A percentile compares a stretch with the other conserved stretches of the same genome.
These are phyloP conservation scores for Hymenoscyphus infarciens DNA, from an alignment of 2,329 filamentous ascomycete genomes.

Conservation along the genomic window DNA sequence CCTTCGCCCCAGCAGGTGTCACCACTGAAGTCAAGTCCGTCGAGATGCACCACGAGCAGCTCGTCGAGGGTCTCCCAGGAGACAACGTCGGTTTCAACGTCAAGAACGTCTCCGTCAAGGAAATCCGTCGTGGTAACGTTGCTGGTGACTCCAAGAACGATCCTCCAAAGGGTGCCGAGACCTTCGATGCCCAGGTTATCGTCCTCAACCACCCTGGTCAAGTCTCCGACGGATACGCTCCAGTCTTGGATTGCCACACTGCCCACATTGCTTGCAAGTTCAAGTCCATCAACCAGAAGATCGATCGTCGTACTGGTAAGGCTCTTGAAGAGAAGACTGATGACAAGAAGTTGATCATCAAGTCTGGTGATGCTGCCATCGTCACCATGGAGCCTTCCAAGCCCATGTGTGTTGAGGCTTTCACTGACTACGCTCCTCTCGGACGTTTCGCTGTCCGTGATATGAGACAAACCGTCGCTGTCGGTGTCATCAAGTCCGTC, in stretches of 20 bases:
- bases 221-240: slow-evolving; percentile 98
- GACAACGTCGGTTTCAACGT: slow-evolving; percentile 99
- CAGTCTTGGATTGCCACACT: slow-evolving; percentile 99
- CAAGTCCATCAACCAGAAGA: slow-evolving; percentile 98
- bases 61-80: slow-evolving; percentile 88
- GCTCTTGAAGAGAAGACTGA: slow-evolving; percentile 87
- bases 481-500: slow-evolving; percentile 92
- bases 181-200: slow-evolving; percentile 99
- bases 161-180: slow-evolving; percentile 81
- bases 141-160: slow-evolving; percentile 99
- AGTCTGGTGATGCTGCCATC: slow-evolving; percentile 99
- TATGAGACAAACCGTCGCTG: slow-evolving; percentile 64
- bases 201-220: slow-evolving; percentile 99
- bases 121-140: slow-evolving; percentile 99
- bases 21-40: slow-evolving; percentile 99
- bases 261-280: slow-evolving; percentile 99
- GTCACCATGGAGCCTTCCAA: slow-evolving; percentile 99
- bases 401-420: slow-evolving; percentile 99
- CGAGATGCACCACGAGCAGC: slow-evolving; percentile 99
- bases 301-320: slow-evolving; percentile 99
- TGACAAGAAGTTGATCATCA: slow-evolving; percentile 70
- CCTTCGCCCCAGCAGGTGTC: slow-evolving; percentile 96
- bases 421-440: slow-evolving; percentile 99
- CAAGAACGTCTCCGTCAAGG: slow-evolving; percentile 99
- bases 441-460: slow-evolving; percentile 99